Percentiles rank a stretch among this genome's conserved stretches.
These are phyloP conservation scores for Mortierella sp. DNA, from an alignment of 371 early-diverging fungal species.

Conservation along the genomic window DNA sequence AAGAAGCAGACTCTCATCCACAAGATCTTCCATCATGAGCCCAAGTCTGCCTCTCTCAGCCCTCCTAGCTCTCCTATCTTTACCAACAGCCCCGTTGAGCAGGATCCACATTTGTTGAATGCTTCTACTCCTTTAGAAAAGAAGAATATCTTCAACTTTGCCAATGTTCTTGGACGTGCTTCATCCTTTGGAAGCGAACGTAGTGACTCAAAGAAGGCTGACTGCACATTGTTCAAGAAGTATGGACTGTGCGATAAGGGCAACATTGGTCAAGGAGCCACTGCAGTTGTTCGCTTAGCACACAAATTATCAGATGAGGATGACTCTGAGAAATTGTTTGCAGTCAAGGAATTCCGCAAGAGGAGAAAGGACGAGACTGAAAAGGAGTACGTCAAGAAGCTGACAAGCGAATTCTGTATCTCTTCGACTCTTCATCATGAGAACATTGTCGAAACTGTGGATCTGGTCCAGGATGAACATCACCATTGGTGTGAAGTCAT, in stretches of 20 bases:
- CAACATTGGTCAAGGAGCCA: slow-evolving; percentile 91
- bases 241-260: slow-evolving; percentile 85
- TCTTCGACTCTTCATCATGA: slow-evolving; percentile 86
- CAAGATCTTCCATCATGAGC: slow-evolving; percentile 56
- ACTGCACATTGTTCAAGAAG: slow-evolving; percentile 66
- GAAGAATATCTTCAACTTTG: slow-evolving; percentile 54
- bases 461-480: slow-evolving; percentile 88
- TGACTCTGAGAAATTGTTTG: slow-evolving; percentile 80
- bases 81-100: slow-evolving; percentile 16
- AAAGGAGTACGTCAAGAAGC: slow-evolving; percentile 90
- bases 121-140: slow-evolving; percentile 37
- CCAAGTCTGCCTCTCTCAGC: slow-evolving; percentile 35
- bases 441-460: slow-evolving; percentile 92
- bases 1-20: slow-evolving; percentile 58
- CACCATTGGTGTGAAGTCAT: slow-evolving; percentile 93
- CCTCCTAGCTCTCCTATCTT: slow-evolving; percentile 39
- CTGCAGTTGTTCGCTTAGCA: slow-evolving; percentile 92
- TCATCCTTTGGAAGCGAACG: slow-evolving; percentile 45
- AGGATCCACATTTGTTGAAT: slow-evolving; percentile 30
- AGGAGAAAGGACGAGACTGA: slow-evolving; percentile 85
- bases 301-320: slow-evolving; percentile 66
- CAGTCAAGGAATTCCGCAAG: slow-evolving; percentile 94
- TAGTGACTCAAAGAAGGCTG: slow-evolving; percentile 26
- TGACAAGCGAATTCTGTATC: slow-evolving; percentile 94
- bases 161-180: slow-evolving; percentile 53